Percentiles rank a stretch among this genome's conserved stretches.
Evolutionary conservation across 352 stramenopile species (phyloP).

Genomic region (Phytophthora pini): DNA sequence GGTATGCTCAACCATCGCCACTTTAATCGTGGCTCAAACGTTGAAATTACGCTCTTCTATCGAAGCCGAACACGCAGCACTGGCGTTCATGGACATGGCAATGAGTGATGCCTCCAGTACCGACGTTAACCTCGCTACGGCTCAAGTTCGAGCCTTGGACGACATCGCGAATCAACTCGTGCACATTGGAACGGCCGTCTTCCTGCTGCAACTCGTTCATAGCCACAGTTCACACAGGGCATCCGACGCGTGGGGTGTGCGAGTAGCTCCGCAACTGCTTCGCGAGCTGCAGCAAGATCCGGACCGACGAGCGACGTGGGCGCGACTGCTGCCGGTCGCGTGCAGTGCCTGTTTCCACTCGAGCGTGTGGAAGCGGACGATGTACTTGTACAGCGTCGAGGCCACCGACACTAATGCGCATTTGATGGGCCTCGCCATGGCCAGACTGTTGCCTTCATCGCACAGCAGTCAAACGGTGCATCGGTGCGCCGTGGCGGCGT

Average conservation of each 20-base stretch:
- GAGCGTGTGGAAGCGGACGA: conserved; percentile 48
- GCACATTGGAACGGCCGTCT: conserved; percentile 38
- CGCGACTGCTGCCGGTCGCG: conserved; percentile 50
- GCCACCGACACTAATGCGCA: conserved; percentile 63
- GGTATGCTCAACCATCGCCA: conserved; percentile 25
- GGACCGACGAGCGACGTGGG: conserved; percentile 20
- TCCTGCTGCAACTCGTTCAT: conserved; percentile 48
- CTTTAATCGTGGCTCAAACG: conserved; percentile 27
- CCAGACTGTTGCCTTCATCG: conserved; percentile 30
- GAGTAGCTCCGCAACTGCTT: conserved; percentile 17
- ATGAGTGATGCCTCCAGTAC: conserved; percentile 2
- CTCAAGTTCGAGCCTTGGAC: conserved; percentile 31
- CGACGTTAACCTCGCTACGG: conserved; percentile 9
- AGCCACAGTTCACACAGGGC: conserved; percentile 5
- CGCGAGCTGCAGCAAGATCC: conserved; percentile 20
- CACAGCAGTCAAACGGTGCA: conserved; percentile 20
- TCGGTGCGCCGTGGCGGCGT: conserved; percentile 26
- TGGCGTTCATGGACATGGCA: conserved; percentile 36
- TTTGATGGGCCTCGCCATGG: conserved; percentile 47
- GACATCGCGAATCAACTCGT: conserved; percentile 33
- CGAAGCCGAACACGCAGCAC: conserved; percentile 30
- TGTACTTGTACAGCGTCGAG: conserved; percentile 39
- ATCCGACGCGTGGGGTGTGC: conserved; percentile 16
- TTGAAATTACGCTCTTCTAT: conserved; percentile 34
- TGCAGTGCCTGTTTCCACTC: conserved; percentile 55